Percentiles rank a stretch among this genome's conserved stretches.
Conservation (phyloP, 371 early-diverging fungal genomes). For the Mucor piriformis region DNA sequence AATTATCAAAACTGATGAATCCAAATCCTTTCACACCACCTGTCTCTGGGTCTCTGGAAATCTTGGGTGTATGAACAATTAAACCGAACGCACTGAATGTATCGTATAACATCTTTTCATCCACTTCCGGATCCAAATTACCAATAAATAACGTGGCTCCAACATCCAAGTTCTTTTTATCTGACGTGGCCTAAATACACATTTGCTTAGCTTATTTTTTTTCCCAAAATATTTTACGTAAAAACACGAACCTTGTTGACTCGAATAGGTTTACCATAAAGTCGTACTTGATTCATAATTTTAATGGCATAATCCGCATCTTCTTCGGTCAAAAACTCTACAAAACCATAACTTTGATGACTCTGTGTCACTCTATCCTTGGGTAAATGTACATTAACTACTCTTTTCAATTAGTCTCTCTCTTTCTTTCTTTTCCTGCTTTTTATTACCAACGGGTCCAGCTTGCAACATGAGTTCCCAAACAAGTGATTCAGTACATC, state of each 20-base stretch:
- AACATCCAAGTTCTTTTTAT: constrained; percentile 90
- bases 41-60: constrained; percentile 89
- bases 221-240: too few relatives aligned
- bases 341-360: constrained; percentile 97
- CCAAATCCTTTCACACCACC: constrained; percentile 93
- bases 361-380: constrained; percentile 95
- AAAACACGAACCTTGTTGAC: constrained; percentile 85
- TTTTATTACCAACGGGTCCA: constrained; percentile 86
- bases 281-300: constrained; percentile 94
- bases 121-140: constrained; percentile 92
- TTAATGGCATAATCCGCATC: constrained; percentile 98
- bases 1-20: constrained; percentile 91
- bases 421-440: neutral
- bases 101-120: constrained; percentile 94
- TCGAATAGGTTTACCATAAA: constrained; percentile 94
- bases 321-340: constrained; percentile 91
- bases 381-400: constrained; percentile 94
- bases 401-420: neutral
- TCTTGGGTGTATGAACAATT: constrained; percentile 85
- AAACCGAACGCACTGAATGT: constrained; percentile 95
- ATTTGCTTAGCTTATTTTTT: too few relatives aligned
- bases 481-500: constrained; percentile 88
- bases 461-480: constrained; percentile 99
- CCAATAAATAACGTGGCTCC: constrained; percentile 97
- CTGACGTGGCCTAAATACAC: constrained; percentile 72